Conservation (phyloP, 495 filamentous ascomycete species). For the Xylaria curta region DNA sequence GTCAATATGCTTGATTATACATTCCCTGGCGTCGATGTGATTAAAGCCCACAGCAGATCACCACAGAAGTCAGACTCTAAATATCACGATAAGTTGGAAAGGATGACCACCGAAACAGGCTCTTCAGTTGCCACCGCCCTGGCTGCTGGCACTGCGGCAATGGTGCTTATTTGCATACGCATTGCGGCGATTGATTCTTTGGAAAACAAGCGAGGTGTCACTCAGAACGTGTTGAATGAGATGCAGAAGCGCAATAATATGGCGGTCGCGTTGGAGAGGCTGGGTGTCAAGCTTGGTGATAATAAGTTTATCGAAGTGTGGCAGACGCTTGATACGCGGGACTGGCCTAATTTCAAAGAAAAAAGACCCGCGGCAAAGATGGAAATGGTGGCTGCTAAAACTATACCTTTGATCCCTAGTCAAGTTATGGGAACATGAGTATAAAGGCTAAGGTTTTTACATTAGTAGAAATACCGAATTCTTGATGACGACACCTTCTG, state of each 20-base stretch:
- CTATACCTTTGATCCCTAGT: not conserved
- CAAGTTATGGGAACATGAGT: not conserved
- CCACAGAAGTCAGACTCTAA: not conserved
- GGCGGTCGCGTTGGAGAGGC: constrained; percentile 5
- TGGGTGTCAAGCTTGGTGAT: not conserved
- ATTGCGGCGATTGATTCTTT: constrained; percentile 6
- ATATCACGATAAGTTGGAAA: not conserved
- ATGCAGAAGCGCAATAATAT: constrained; percentile 8
- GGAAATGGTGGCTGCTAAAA: constrained; percentile 7
- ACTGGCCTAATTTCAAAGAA: not conserved
- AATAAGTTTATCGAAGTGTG: constrained; percentile 12
- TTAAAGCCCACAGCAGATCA: not conserved
- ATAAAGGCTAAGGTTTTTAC: not conserved
- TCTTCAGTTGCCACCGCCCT: constrained; percentile 4
- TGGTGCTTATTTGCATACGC: not conserved
- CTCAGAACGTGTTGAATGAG: not conserved
- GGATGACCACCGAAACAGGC: not conserved
- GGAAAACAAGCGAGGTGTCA: not conserved
- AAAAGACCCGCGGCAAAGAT: not conserved
- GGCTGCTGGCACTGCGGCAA: constrained; percentile 7
- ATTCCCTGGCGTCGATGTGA: constrained; percentile 9
- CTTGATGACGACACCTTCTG: no score
- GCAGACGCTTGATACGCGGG: constrained; percentile 1
- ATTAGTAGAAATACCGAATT: not conserved
- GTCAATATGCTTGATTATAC: not conserved